These are phyloP conservation scores for Saxophila tyrrhenica DNA, from an alignment of 495 filamentous ascomycete genomes.

Conservation along the genomic window DNA sequence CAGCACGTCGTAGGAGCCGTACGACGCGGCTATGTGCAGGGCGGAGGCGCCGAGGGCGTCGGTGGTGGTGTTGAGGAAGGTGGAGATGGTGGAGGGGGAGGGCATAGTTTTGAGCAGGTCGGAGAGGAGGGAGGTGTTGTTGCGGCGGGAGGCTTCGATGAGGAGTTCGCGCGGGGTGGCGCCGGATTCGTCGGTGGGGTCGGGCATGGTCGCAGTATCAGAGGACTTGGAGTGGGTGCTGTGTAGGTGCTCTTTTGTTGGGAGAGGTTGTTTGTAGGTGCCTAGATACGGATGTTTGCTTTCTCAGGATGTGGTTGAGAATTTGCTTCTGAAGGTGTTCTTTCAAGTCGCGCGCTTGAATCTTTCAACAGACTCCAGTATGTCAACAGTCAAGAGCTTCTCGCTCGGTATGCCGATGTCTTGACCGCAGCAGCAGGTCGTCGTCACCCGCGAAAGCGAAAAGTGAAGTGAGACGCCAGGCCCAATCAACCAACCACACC, in stretches of 20 bases:
- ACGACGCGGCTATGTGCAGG: constrained; percentile 75
- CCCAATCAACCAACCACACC: too few relatives aligned
- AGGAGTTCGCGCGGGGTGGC: constrained; percentile 75
- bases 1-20: constrained; percentile 86
- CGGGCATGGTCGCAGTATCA: constrained; percentile 12
- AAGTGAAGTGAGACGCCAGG: neutral
- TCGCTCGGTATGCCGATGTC: neutral
- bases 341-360: too few relatives aligned
- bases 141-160: constrained; percentile 84
- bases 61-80: constrained; percentile 69
- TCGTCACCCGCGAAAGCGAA: neutral
- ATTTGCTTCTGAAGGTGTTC: too few relatives aligned
- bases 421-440: neutral
- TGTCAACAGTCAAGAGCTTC: neutral
- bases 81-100: constrained; percentile 42
- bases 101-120: constrained; percentile 37
- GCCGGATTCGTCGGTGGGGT: constrained; percentile 51
- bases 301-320: neutral
- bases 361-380: too few relatives aligned
- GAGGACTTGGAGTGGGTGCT: neutral
- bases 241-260: neutral
- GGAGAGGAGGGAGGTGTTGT: constrained; percentile 74
- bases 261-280: neutral
- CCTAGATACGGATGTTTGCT: neutral
- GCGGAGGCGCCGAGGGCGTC: constrained; percentile 78